Conservation (phyloP, 169 alveolate species). For the Amoebophrya sp. region DNA sequence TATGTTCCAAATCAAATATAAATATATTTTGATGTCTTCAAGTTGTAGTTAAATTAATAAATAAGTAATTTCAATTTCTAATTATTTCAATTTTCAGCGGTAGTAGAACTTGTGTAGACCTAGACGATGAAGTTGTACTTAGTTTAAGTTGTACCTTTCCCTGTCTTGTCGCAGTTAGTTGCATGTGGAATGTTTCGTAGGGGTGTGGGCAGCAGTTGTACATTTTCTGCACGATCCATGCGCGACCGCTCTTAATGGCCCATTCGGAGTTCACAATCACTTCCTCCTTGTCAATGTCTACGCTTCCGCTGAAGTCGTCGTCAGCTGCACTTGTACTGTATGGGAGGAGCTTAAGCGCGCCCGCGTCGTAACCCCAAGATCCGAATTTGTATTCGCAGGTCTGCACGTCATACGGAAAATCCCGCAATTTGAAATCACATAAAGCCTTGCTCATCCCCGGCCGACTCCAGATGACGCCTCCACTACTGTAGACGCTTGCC, state of each 20-base stretch:
- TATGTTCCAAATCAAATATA: too few relatives aligned
- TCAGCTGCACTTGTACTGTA: not conserved
- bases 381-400: not conserved
- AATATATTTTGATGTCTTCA: too few relatives aligned
- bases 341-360: not conserved
- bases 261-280: not conserved
- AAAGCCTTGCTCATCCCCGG: not conserved
- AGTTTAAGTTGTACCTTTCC: too few relatives aligned
- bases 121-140: too few relatives aligned
- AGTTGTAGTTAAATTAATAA: too few relatives aligned
- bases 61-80: too few relatives aligned
- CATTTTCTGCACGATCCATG: not conserved
- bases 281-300: not conserved
- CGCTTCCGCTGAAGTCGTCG: not conserved
- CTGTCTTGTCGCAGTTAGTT: not conserved
- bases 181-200: not conserved
- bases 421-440: not conserved
- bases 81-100: too few relatives aligned
- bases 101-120: too few relatives aligned
- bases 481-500: not conserved
- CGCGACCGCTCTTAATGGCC: not conserved
- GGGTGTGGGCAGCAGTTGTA: not conserved
- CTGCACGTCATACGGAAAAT: not conserved
- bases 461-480: not conserved
- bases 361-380: not conserved